These are phyloP conservation scores for Serendipita sp. DNA, from an alignment of 768 basidiomycete species.

Conservation along the genomic window DNA sequence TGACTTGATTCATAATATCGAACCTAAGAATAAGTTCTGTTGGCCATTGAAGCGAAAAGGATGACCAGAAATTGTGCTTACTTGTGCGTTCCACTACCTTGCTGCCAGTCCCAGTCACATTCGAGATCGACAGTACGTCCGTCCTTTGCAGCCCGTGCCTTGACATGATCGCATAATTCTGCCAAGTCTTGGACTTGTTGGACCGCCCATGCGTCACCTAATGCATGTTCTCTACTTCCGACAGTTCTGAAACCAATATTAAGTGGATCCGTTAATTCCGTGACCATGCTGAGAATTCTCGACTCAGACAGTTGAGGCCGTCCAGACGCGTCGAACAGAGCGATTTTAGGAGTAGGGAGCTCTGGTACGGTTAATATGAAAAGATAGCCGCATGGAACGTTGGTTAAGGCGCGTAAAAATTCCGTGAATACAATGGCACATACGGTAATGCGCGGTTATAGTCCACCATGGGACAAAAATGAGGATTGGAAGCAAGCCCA, in stretches of 20 bases:
- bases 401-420: background rate
- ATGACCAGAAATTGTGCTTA: conserved; percentile 23
- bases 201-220: conserved; percentile 71
- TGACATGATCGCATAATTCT: conserved; percentile 40
- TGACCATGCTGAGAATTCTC: conserved; percentile 16
- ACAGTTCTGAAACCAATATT: conserved; percentile 83
- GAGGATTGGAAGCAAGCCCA: conserved; percentile 6
- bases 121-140: conserved; percentile 39
- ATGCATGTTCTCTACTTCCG: conserved; percentile 74
- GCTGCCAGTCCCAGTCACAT: conserved; percentile 83
- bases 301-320: conserved; percentile 11
- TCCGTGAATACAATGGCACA: background rate
- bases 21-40: conserved; percentile 33
- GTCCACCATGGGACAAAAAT: background rate
- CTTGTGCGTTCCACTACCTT: conserved; percentile 79
- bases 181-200: conserved; percentile 45
- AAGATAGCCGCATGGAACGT: no score
- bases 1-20: conserved; percentile 71
- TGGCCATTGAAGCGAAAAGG: background rate
- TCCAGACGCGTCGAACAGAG: conserved; percentile 7
- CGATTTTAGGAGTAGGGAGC: conserved; percentile 6
- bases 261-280: conserved; percentile 29
- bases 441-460: conserved; percentile 9
- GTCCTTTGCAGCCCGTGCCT: conserved; percentile 15
- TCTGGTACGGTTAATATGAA: background rate